phyloP scores from a whole-genome alignment of 176 grass and related monocot genomes.

The Chrysopogon serrulatus region DNA sequence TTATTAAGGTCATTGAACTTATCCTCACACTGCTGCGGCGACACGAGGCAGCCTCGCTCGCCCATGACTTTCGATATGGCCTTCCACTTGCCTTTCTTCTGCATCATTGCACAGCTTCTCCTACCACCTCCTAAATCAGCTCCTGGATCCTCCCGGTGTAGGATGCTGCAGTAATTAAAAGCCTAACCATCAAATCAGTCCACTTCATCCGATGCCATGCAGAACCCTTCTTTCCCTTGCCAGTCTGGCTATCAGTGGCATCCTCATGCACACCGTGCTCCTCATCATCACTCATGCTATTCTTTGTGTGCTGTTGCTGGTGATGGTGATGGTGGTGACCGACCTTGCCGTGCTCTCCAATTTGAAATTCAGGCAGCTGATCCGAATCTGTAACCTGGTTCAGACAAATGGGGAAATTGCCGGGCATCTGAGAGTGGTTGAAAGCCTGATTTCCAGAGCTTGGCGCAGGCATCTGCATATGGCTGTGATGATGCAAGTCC shows the following conservation, averaged over 20 bases:
- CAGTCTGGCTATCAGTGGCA: constrained; percentile 30
- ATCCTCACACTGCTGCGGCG: constrained; percentile 66
- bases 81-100: constrained; percentile 79
- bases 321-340: constrained; percentile 27
- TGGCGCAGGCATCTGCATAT: constrained; percentile 40
- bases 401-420: constrained; percentile 11
- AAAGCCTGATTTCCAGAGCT: constrained; percentile 28
- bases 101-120: constrained; percentile 46
- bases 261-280: constrained; percentile 44
- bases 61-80: constrained; percentile 57
- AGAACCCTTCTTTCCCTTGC: constrained; percentile 48
- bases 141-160: constrained; percentile 46
- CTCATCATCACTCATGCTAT: constrained; percentile 44
- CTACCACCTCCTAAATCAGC: constrained; percentile 35
- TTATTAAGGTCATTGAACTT: constrained; percentile 86
- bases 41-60: constrained; percentile 54
- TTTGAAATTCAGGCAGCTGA: constrained; percentile 37
- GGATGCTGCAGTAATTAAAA: constrained; percentile 52
- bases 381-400: constrained; percentile 50
- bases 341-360: constrained; percentile 42
- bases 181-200: constrained; percentile 63
- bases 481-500: constrained; percentile 37
- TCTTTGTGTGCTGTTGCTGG: constrained; percentile 21
- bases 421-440: constrained; percentile 24
- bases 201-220: constrained; percentile 67